phyloP scores from a whole-genome alignment of 495 filamentous ascomycete species.

The Penicillium macrosclerotiorum region DNA sequence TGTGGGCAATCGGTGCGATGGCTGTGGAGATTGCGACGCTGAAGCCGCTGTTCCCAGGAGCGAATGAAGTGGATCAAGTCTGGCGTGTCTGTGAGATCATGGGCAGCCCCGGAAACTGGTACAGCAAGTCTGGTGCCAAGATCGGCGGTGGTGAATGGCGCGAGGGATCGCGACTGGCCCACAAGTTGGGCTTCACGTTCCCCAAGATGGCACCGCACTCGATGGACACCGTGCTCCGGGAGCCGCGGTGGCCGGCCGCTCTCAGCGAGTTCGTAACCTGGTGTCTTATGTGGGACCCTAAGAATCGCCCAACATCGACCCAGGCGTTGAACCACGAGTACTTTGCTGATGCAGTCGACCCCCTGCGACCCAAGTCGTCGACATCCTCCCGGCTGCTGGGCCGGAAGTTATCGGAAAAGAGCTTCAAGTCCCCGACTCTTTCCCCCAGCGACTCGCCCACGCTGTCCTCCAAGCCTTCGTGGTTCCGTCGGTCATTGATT shows the following conservation, averaged over 20 bases:
- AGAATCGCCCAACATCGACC: constrained; percentile 86
- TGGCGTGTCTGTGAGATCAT: constrained; percentile 99
- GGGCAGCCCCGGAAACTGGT: constrained; percentile 98
- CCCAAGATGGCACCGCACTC: constrained; percentile 98
- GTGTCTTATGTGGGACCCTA: constrained; percentile 99
- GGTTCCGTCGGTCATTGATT: constrained; percentile 94
- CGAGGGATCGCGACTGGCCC: constrained; percentile 86
- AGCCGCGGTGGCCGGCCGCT: constrained; percentile 87
- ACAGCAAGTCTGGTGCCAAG: constrained; percentile 79
- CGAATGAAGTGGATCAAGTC: constrained; percentile 98
- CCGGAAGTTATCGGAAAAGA: constrained; percentile 82
- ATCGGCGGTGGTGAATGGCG: constrained; percentile 98
- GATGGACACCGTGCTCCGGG: constrained; percentile 89
- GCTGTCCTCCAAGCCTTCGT: constrained; percentile 81
- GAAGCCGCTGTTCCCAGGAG: constrained; percentile 95
- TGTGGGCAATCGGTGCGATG: constrained; percentile 99
- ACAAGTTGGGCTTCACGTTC: constrained; percentile 97
- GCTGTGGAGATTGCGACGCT: constrained; percentile 97
- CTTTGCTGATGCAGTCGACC: constrained; percentile 94
- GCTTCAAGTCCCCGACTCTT: constrained; percentile 56
- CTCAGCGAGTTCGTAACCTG: constrained; percentile 92
- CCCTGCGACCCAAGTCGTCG: constrained; percentile 85
- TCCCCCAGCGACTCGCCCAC: constrained; percentile 66
- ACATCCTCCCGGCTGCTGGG: constrained; percentile 73
- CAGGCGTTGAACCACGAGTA: constrained; percentile 94